Base-by-base conservation (phyloP, 106 monocot species). In the Hemerocallis citrina region DNA sequence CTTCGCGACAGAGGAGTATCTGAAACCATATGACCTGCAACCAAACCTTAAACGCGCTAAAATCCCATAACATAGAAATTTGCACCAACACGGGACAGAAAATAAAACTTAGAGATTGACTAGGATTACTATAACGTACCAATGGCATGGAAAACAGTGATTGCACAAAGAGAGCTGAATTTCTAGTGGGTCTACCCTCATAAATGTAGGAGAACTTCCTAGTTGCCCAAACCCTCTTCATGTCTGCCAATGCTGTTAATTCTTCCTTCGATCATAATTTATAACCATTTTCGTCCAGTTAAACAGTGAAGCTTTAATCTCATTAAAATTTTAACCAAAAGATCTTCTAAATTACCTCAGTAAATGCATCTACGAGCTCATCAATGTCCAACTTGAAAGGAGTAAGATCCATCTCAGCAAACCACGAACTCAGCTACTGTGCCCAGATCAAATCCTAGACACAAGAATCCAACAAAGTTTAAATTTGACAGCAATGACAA, bases 331-430 rank as follows among this genome's bases (percentile, higher is more conserved):
- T n/a, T n/a, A n/a, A n/a, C n/a, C n/a, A n/a, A n/a, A n/a, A n/a
- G n/a, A n/a, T n/a, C 13, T 15, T 15, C 2, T n/a, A 41, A n/a
- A 55, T 22, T 45, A 83, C 92, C 83, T 69, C 32, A 19, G 45
- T 20, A 43, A 74, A 88, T 24, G 78, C 84, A 31, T 72, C 73
- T 6, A 92, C 2, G 9, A 92, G 84, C 36, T 92, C 87, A 40
- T 92, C 84, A 34, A 88, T 76, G 48, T 92, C 92, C 31, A 68
- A 31, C 72, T 88, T 88, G 75, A 87, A 84, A 58, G 78, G 66
- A 19, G 69, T 52, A 12, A 88, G 59, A 50, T 87, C 84, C 75
- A 89, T 78, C 36, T 47, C 33, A 37, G 35, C 29, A 63, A 32
- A 34, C 35, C 33, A 17, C n/a, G n/a, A n/a, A n/a, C n/a, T n/a